Evolutionary conservation across 768 basidiomycete species (phyloP).

Genomic region (Podaxis sp.): DNA sequence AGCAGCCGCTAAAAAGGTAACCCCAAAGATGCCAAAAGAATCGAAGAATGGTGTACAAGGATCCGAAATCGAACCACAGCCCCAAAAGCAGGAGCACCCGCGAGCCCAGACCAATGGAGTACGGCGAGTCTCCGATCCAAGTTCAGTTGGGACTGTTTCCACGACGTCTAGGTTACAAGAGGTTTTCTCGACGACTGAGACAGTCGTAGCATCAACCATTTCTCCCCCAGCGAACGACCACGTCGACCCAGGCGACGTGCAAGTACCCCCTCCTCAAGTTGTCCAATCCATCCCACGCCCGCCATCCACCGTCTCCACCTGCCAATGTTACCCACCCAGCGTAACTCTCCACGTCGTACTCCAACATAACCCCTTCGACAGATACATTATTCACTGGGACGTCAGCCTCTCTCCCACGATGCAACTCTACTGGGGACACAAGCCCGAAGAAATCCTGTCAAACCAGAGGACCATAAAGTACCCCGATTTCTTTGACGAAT

Average conservation of each 20-base stretch:
- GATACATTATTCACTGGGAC: background rate
- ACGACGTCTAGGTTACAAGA: background rate
- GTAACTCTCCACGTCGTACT: background rate
- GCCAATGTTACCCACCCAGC: background rate
- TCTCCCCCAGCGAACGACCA: background rate
- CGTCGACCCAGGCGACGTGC: background rate
- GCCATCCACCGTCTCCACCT: background rate
- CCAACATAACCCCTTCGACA: constrained; percentile 2
- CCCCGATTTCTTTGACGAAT: background rate
- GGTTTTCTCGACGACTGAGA: background rate
- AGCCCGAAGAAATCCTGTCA: constrained; percentile 2
- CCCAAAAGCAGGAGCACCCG: background rate
- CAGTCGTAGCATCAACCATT: background rate
- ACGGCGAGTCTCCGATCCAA: background rate
- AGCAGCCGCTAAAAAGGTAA: constrained; percentile 1
- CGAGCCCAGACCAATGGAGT: background rate
- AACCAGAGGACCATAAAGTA: background rate
- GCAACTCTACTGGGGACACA: background rate
- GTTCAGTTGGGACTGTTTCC: background rate
- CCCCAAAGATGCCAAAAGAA: background rate
- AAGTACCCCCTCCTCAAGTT: background rate
- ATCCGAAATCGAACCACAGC: background rate
- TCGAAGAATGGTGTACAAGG: background rate
- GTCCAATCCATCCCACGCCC: constrained; percentile 2
- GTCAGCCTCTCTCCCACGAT: background rate